A percentile compares a stretch with the other conserved stretches of the same genome.
These are phyloP conservation scores for Candida namnaoensis DNA, from an alignment of 805 yeast species.

Conservation along the genomic window DNA sequence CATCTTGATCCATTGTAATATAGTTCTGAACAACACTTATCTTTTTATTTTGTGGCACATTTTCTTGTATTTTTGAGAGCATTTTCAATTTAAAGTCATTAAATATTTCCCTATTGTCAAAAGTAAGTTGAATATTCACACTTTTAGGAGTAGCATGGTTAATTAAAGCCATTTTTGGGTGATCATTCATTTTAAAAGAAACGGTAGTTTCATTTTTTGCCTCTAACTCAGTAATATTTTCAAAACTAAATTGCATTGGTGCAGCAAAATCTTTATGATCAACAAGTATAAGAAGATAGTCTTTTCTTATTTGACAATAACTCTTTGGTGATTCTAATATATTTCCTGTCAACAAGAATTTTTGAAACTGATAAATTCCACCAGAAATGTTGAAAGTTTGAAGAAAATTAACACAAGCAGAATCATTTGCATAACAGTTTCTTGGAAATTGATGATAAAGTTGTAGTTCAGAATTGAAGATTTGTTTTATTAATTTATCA, in stretches of 20 bases:
- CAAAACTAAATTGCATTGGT: slow-evolving; percentile 12
- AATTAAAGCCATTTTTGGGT: slow-evolving; percentile 8
- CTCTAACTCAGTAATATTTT: slow-evolving; percentile 1
- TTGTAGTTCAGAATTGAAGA: not conserved
- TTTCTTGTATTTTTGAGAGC: not conserved
- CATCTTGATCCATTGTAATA: slow-evolving; percentile 13
- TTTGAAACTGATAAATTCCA: not conserved
- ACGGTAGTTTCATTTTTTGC: not conserved
- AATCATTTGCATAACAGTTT: slow-evolving; percentile 12
- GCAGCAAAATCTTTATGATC: slow-evolving; percentile 9
- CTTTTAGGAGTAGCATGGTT: slow-evolving; percentile 2
- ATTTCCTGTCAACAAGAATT: slow-evolving; percentile 2
- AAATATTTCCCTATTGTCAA: not conserved
- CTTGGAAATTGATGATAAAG: slow-evolving; percentile 1
- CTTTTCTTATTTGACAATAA: slow-evolving; percentile 7
- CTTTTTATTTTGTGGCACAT: slow-evolving; percentile 13
- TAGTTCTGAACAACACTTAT: slow-evolving; percentile 22
- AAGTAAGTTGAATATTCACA: slow-evolving; percentile 3
- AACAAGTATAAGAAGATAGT: slow-evolving; percentile 6
- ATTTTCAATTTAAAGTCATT: not conserved
- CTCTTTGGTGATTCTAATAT: slow-evolving; percentile 3
- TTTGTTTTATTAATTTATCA: not conserved
- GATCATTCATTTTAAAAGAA: slow-evolving; percentile 1
- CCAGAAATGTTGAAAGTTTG: not conserved
- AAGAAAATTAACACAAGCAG: slow-evolving; percentile 8